These are phyloP conservation scores for Phytophthora nicotianae DNA, from an alignment of 352 stramenopile genomes.

Conservation along the genomic window DNA sequence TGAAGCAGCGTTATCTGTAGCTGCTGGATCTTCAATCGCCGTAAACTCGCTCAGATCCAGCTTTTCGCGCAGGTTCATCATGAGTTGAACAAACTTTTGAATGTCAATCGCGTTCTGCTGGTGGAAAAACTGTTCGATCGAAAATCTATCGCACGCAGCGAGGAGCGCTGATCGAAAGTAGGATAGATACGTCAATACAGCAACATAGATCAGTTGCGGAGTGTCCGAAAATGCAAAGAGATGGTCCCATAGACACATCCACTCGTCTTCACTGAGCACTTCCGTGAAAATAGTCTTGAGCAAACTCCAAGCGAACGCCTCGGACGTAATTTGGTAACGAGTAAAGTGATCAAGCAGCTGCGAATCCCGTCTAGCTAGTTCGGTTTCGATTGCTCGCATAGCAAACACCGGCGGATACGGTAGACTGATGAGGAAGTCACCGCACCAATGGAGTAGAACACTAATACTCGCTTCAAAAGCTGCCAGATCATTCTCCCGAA, in stretches of 20 bases:
- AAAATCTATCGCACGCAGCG: slow-evolving; percentile 51
- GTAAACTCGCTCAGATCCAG: slow-evolving; percentile 43
- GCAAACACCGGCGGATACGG: slow-evolving; percentile 81
- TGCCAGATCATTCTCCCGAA: slow-evolving; percentile 85
- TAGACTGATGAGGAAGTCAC: slow-evolving; percentile 80
- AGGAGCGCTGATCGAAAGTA: slow-evolving; percentile 75
- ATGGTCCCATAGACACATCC: slow-evolving; percentile 90
- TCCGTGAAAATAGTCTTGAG: slow-evolving; percentile 90
- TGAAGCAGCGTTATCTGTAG: slow-evolving; percentile 1
- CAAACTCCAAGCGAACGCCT: slow-evolving; percentile 86
- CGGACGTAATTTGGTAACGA: slow-evolving; percentile 57
- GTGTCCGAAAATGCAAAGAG: slow-evolving; percentile 77
- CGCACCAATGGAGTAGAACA: slow-evolving; percentile 88
- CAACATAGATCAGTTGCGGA: slow-evolving; percentile 65
- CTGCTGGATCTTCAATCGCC: slow-evolving; percentile 10
- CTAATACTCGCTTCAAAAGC: slow-evolving; percentile 90
- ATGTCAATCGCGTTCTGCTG: slow-evolving; percentile 86
- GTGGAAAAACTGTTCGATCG: slow-evolving; percentile 87
- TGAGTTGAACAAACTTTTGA: slow-evolving; percentile 67
- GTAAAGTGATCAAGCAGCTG: slow-evolving; percentile 84
- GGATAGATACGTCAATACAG: slow-evolving; percentile 73
- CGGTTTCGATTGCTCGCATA: slow-evolving; percentile 68
- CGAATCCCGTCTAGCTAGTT: slow-evolving; percentile 72
- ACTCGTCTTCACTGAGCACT: slow-evolving; percentile 87
- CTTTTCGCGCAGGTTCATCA: slow-evolving; percentile 60